Percentiles rank a stretch among this genome's conserved stretches.
Evolutionary conservation across 2,329 filamentous ascomycete species (phyloP).

Genomic region (Sporothrix variecibatus): DNA sequence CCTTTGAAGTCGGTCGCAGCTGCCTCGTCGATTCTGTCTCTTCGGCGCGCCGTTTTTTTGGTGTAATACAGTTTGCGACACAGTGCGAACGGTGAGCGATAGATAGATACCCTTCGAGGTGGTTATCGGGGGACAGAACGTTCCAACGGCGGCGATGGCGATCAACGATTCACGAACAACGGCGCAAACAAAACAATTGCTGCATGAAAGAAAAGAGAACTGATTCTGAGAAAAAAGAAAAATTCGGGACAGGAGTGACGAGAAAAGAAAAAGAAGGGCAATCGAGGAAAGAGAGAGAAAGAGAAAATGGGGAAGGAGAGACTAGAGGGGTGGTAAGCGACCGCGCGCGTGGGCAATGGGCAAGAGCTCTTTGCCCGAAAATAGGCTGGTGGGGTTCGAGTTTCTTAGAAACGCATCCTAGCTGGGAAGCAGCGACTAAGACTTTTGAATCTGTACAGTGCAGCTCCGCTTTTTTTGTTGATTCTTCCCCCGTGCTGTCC

Average conservation of each 20-base stretch:
- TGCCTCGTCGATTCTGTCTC: constrained; percentile 7
- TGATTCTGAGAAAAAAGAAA: background rate
- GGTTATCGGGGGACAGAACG: background rate
- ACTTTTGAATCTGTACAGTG: background rate
- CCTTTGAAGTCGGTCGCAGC: constrained; percentile 11
- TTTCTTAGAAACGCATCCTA: constrained; percentile 10
- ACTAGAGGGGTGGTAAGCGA: constrained; percentile 20
- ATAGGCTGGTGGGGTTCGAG: constrained; percentile 24
- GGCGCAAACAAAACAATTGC: background rate
- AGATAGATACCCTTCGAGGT: background rate
- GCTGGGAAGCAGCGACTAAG: background rate
- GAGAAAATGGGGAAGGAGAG: background rate
- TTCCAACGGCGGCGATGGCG: background rate
- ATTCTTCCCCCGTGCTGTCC: background rate
- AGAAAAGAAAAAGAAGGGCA: background rate
- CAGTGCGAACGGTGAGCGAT: background rate
- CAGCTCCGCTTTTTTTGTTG: constrained; percentile 9
- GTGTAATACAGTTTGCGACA: constrained; percentile 15
- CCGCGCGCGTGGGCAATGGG: background rate
- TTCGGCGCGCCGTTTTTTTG: constrained; percentile 10
- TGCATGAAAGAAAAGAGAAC: background rate
- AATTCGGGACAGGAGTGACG: constrained; percentile 8
- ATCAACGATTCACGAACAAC: background rate
- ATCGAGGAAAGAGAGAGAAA: background rate
- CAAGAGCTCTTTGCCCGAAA: constrained; percentile 19